Percentiles rank a stretch among this genome's conserved stretches.
phyloP scores from a whole-genome alignment of 2,329 filamentous ascomycete species.

The Ophiostoma quercus region DNA sequence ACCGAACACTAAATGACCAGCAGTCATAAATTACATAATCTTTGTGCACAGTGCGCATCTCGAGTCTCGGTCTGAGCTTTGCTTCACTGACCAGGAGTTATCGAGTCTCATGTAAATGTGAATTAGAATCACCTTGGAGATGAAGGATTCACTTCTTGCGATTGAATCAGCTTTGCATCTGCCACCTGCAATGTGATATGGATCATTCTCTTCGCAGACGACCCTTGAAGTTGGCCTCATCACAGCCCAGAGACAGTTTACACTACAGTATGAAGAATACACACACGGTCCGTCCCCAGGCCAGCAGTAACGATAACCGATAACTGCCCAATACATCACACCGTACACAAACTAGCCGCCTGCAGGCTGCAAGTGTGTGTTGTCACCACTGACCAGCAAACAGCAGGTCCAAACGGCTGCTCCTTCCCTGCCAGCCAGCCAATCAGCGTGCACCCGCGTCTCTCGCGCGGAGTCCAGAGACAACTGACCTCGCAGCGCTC shows the following conservation, averaged over 20 bases:
- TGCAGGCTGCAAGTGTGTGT: conserved; percentile 17
- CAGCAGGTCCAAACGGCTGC: not conserved
- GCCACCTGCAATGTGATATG: not conserved
- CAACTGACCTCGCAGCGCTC: not conserved
- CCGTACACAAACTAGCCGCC: conserved; percentile 3
- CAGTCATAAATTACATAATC: not conserved
- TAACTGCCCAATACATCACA: conserved; percentile 12
- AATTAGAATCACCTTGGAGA: not conserved
- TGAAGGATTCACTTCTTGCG: not conserved
- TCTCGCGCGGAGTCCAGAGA: not conserved
- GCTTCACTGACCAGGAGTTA: not conserved
- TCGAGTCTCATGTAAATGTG: not conserved
- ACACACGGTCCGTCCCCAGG: not conserved
- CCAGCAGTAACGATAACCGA: conserved; percentile 13
- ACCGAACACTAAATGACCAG: not conserved
- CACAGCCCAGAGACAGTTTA: not conserved
- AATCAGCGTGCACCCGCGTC: not conserved
- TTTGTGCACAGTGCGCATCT: not conserved
- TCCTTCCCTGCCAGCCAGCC: not conserved
- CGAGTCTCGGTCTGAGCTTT: not conserved
- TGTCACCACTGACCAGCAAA: conserved; percentile 10
- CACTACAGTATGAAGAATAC: too few species aligned
- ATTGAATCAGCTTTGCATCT: not conserved
- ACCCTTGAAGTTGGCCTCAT: not conserved
- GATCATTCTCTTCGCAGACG: not conserved